Evolutionary conservation across 2,329 filamentous ascomycete genomes (phyloP).

Genomic region (Endocalyx cinctus): DNA sequence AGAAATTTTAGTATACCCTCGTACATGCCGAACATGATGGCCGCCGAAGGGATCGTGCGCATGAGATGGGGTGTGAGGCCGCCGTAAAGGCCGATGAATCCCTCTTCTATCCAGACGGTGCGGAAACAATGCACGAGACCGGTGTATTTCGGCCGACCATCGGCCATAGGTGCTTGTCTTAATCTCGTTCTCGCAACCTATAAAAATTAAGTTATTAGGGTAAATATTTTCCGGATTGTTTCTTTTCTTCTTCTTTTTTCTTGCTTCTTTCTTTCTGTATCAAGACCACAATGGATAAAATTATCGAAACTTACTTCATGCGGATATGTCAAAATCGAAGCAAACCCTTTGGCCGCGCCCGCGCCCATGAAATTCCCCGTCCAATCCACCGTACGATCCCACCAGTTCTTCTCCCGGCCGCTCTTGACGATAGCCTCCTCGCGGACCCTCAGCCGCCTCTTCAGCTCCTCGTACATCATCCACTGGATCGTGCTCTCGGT

Average conservation of each 20-base stretch:
- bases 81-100: conserved; percentile 79
- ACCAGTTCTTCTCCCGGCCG: conserved; percentile 60
- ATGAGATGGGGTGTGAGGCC: conserved; percentile 89
- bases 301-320: conserved; percentile 78
- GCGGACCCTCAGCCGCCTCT: conserved; percentile 63
- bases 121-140: conserved; percentile 85
- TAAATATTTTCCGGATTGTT: too few species aligned
- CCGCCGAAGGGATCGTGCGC: conserved; percentile 84
- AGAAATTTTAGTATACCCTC: conserved; percentile 47
- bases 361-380: conserved; percentile 75
- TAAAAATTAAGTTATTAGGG: too few species aligned
- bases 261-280: too few species aligned
- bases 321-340: conserved; percentile 81
- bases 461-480: conserved; percentile 92
- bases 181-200: conserved; percentile 78
- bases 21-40: conserved; percentile 95
- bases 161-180: conserved; percentile 73
- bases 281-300: conserved; percentile 2
- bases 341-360: conserved; percentile 79
- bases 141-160: conserved; percentile 76
- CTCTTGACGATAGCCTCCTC: conserved; percentile 52
- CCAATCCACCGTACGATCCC: conserved; percentile 74
- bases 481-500: conserved; percentile 88
- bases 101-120: conserved; percentile 83
- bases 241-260: too few species aligned